Conservation (phyloP, 495 filamentous ascomycete genomes). For the Aspergillus incahuasiensis region DNA sequence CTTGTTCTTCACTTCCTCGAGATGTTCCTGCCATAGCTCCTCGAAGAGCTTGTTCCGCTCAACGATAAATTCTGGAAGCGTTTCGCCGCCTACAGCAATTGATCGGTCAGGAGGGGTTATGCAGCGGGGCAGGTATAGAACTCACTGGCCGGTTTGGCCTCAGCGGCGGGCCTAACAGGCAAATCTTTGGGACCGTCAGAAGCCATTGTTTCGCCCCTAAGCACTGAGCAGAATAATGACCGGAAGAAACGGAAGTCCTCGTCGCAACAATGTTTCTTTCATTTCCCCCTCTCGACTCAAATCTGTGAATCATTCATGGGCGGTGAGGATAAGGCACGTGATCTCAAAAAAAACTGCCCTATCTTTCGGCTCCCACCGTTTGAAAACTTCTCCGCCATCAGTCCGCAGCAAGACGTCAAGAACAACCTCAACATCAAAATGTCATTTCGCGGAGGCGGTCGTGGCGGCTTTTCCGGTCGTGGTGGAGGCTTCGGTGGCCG, state of each 20-base stretch:
- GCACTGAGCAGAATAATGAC: slow-evolving; percentile 16
- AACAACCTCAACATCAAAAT: slow-evolving; percentile 35
- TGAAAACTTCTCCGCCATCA: slow-evolving; percentile 45
- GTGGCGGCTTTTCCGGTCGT: slow-evolving; percentile 45
- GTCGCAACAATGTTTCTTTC: slow-evolving; percentile 20
- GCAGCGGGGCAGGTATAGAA: slow-evolving; percentile 14
- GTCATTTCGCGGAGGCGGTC: slow-evolving; percentile 51
- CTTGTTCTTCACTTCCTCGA: slow-evolving; percentile 58
- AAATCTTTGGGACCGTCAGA: slow-evolving; percentile 39
- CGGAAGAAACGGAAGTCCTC: not conserved
- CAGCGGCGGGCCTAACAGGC: slow-evolving; percentile 35
- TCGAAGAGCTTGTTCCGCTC: slow-evolving; percentile 85
- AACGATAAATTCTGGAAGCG: slow-evolving; percentile 74
- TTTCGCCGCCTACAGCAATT: slow-evolving; percentile 30
- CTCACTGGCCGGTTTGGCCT: slow-evolving; percentile 25
- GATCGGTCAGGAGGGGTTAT: slow-evolving; percentile 27
- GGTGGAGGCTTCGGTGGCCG: slow-evolving; percentile 45
- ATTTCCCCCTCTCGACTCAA: slow-evolving; percentile 9
- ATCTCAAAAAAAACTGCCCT: slow-evolving; percentile 44
- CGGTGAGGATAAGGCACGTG: slow-evolving; percentile 44
- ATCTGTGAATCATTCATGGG: slow-evolving; percentile 24
- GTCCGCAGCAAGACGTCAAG: slow-evolving; percentile 23
- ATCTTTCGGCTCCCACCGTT: slow-evolving; percentile 44
- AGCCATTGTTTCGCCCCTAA: slow-evolving; percentile 28
- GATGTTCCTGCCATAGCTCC: slow-evolving; percentile 73